Evolutionary conservation across 257 asterid genomes (phyloP), one percentile per base, ranked within the genome.

Genomic region (Gynochthodes officinalis): DNA sequence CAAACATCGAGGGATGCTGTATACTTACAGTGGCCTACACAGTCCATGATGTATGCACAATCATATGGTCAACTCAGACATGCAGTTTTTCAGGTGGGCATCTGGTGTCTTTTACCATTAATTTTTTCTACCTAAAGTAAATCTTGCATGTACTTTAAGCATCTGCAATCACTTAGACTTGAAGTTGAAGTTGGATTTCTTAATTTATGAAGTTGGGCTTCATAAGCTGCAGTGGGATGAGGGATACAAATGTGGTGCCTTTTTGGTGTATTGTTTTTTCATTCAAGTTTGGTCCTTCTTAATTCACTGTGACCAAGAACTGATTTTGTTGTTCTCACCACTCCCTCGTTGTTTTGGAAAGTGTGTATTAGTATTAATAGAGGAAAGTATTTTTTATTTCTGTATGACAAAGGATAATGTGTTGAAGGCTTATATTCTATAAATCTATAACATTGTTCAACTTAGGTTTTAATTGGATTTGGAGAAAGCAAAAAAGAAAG

Each of bases 11-110:
- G 77, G 71, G 93, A 86, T 69, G 86, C 87, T 75, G 80, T 87
- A 71, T 88, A 88, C 74, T 76, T 90, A 86, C 99, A 85, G 84
- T 90, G 96, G 96, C 97, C 95, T 25, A 83, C 91, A 53, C 98
- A 89, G 79, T 82, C 97, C 44, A 85, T 90, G 96, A 89, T 95
- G 89, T 87, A 87, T 86, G 94, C 96, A 16, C 91, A 90, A 53
- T 89, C 98, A 25, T 90, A 92, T 73, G 98, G 89, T 81, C 98
- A 89, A 78, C 77, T 89, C 43, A 85, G 96, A 62, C 94, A 83
- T 68, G 84, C 82, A 60, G 71, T 82, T 71, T 86, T 92, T 74
- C 99, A 88, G 98, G 99, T 95, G 75, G 25, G 67, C 62, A n/a
- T 54, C 35, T 46, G 15, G 14, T 70, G 40, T 40, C 80, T 35